Evolutionary conservation across 495 filamentous ascomycete species (phyloP), one percentile per base, ranked within the genome.

Genomic region (Apiosordaria backusii): DNA sequence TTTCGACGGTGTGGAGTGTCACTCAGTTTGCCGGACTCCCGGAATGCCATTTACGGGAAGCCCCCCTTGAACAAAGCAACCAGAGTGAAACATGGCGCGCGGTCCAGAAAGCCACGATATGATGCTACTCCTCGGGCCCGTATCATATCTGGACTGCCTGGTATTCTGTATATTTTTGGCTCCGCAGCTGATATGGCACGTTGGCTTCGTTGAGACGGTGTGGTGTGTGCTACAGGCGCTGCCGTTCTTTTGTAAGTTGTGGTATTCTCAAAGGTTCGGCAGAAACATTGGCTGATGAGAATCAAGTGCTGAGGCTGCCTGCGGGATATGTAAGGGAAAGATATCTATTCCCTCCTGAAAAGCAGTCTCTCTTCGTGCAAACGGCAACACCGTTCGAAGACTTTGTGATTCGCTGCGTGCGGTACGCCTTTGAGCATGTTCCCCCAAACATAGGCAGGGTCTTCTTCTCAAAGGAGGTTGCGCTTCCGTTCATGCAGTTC

Each of bases 381-480:
- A 82, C 81, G 60, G 85, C 88, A 9, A 84, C 88, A 6, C 76
- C 80, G 16, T 93, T 93, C 70, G 88, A 92, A 70, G 90, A 92
- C 72, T 70, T 91, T 50, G 88, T 91, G 19, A 81, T 92, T 63
- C 79, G 88, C 45, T 92, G 88, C 72, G 87, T 92, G 40, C 85
- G 89, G 63, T 92, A 90, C 81, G 89, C 87, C 25, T 93, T 93
- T 72, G 83, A 86, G 26, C 83, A 84, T 65, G 84, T 93, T 57
- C 86, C 88, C 2, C 80, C 89, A 16, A 80, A 71, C 27, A 83
- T 93, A 57, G 88, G 88, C 18, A 79, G 85, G 52, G 86, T 92
- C 13, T 92, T 93, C 80, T 90, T 93, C 75, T 87, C 85, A n/a
- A 90, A 87, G 75, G 65, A 69, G 21, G 89, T 92, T 15, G 82